Evolutionary conservation across 257 asterid species (phyloP), one percentile per base, ranked within the genome.

Genomic region (Solanum piurae): DNA sequence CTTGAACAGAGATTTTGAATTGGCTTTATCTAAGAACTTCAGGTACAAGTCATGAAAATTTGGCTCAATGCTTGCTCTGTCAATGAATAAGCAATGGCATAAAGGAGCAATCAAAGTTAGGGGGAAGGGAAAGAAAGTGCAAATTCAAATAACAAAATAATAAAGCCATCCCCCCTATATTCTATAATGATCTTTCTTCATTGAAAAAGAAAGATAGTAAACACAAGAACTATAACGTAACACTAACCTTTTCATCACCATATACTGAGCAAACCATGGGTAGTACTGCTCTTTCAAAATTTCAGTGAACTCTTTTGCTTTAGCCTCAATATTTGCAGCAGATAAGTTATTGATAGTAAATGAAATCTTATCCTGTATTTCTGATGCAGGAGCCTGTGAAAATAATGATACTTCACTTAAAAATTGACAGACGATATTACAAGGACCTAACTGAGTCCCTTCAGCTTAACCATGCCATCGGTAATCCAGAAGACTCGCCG

Each of bases 251-350:
- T 96, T 97, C 99, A 97, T 97, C 89, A 97, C 99, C 95, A 97
- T 91, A 90, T 97, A 97, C 93, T 95, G 96, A 68, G 99, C 99
- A 87, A 97, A 97, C 99, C 99, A 97, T 74, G 98, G 96, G 92
- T 92, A 97, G 84, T 93, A 93, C 88, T 93, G 95, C 92, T 93
- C 96, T 84, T 88, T 93, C 91, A 97, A 89, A 71, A 96, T 88
- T 77, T 94, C 99, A 82, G 92, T 52, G 85, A 96, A 94, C 89
- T 96, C 99, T 89, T 95, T 97, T 18, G 98, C 98, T 94, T 97
- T 97, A 86, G 94, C 92, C 92, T 97, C 99, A 79, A 96, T 62
- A 92, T 95, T 95, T 88, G 97, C 93, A 85, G 92, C 91, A 89
- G 99, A 93, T 91, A 97, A 91, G 88, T 97, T 97, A 91, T 97